Base-by-base conservation (phyloP, 805 yeast species). In the Candida anglica region DNA sequence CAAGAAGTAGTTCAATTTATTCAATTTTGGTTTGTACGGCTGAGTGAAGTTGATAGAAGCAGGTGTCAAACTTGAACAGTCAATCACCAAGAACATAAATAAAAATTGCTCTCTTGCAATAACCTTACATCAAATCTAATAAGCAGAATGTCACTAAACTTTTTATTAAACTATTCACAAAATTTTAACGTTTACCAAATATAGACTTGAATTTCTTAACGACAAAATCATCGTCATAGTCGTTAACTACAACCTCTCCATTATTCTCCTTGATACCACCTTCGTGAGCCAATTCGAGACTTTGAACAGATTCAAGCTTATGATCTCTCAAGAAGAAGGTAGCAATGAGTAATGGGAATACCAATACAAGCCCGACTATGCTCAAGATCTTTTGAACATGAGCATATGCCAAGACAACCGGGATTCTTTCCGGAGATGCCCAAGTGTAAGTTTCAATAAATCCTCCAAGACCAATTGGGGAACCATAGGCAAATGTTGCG, bases 351-450 rank as follows among this genome's bases (percentile, higher is more conserved):
- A 41, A 32, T 18, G 37, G 38, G 14, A 36, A 28, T 15, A 35
- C 33, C 11, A 41, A 39, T 15, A 19, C 24, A 15, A 41, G 13
- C 14, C 79, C 84, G 16, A 73, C 72, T 31, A 70, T 63, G 30
- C 75, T 63, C 52, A 78, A 69, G 34, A 75, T 48, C 42, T 68
- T 65, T 53, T 80, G 86, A 31, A 77, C 67, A 37, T 76, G 58
- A 35, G 69, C 69, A 50, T 81, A 81, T 2, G 82, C 68, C 33
- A 52, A 57, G 3, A 78, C 79, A 30, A 78, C 64, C 2, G 72
- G 78, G 2, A 48, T 50, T 53, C 87, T 72, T 38, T 69, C 74
- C 13, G 79, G 73, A 0, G 82, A 62, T 2, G 75, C 85, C 81
- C 82, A 77, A 1, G 75, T 51, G 47, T 77, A 66, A 0, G 47